These are phyloP conservation scores for Artomyces pyxidatus DNA, from an alignment of 768 basidiomycete genomes.

Conservation along the genomic window DNA sequence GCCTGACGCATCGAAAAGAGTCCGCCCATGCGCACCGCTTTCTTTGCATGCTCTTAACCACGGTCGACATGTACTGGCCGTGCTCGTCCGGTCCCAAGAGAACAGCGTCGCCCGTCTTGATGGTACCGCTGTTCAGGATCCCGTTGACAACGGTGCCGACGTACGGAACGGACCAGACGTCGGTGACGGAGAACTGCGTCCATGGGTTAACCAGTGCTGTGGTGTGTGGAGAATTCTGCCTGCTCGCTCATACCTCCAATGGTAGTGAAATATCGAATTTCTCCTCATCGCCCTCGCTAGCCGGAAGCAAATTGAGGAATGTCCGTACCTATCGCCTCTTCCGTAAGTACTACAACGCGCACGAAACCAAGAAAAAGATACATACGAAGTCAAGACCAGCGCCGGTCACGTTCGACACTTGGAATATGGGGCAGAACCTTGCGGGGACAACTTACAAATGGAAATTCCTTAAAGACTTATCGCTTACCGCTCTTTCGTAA, in stretches of 20 bases:
- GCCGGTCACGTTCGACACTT: constrained; percentile 93
- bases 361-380: background rate
- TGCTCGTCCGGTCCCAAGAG: constrained; percentile 89
- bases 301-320: constrained; percentile 85
- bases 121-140: constrained; percentile 65
- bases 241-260: constrained; percentile 67
- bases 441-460: background rate
- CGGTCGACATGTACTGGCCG: constrained; percentile 74
- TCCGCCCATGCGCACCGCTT: constrained; percentile 50
- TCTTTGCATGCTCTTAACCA: constrained; percentile 88
- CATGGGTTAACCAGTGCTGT: constrained; percentile 1
- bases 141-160: constrained; percentile 83
- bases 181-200: constrained; percentile 70
- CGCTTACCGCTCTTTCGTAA: constrained; percentile 60
- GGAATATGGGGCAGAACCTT: constrained; percentile 87
- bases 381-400: constrained; percentile 73
- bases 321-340: constrained; percentile 59
- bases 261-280: constrained; percentile 77
- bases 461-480: constrained; percentile 10
- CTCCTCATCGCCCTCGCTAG: constrained; percentile 76
- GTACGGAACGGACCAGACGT: constrained; percentile 84
- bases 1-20: background rate
- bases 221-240: background rate
- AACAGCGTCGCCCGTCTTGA: constrained; percentile 75
- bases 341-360: background rate